Evolutionary conservation across 108 stramenopile genomes (phyloP), one percentile per base, ranked within the genome.

Genomic region (Tribonema minus): DNA sequence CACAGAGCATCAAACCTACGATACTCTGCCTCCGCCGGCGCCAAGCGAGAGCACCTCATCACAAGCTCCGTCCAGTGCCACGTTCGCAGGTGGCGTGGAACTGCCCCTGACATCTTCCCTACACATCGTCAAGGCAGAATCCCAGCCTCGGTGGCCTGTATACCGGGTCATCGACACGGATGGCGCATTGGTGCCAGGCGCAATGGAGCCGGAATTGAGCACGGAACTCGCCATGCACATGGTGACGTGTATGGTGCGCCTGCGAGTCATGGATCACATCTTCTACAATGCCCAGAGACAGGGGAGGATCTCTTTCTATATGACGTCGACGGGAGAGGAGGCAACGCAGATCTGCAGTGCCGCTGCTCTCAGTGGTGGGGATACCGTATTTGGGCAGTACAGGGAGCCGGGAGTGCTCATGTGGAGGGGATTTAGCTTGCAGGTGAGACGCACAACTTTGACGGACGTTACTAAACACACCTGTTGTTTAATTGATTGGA

Each of bases 241-340:
- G 61, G 88, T 95, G 80, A 75, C 84, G 31, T 92, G 90, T 71
- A 97, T 96, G 91, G 81, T 92, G 33, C 90, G 96, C 20, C 76
- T 99, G 9, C 90, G 93, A 39, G 83, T 88, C 72, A 93, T 99
- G 94, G 98, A 99, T 82, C 85, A 86, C 34, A 91, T 99, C 54
- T 84, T 99, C 40, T 92, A 93, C 83, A 92, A 95, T 72, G 95
- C 96, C 0, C 98, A 99, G 86, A 88, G 98, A 29, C 98, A 99
- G 80, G 98, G 95, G 0, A 89, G 94, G 31, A 79, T 79, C 0
- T 70, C 77, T 15, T 79, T 79, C 61, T 79, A 77, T 61, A 34
- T 58, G 67, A 74, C 68, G 30, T 39, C 72, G 12, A 40, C 89
- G 27, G 92, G 92, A 7, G 98, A 99, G 78, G 96, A 99, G 79